Percentiles rank a stretch among this genome's conserved stretches.
Evolutionary conservation across 129 eudicot species (phyloP).

Genomic region (Arctium lappa): DNA sequence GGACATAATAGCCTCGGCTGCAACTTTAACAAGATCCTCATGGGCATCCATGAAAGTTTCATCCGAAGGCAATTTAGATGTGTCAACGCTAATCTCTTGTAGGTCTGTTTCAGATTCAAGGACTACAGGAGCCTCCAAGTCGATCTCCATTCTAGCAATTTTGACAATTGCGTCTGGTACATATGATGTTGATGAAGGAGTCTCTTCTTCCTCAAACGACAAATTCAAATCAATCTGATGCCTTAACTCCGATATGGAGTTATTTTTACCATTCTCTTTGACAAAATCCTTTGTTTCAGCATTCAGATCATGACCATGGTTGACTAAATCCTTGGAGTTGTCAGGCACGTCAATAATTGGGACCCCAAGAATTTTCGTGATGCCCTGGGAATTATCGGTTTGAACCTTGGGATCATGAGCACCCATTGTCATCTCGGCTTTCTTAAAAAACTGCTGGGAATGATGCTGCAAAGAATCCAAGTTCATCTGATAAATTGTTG

Average conservation of each 20-base stretch:
- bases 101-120: conserved; percentile 34
- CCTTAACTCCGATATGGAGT: conserved; percentile 28
- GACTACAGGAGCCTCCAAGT: conserved; percentile 59
- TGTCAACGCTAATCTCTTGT: neutral
- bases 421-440: conserved; percentile 27
- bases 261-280: conserved; percentile 22
- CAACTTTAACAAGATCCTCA: conserved; percentile 46
- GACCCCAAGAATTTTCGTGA: conserved; percentile 35
- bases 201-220: conserved; percentile 53
- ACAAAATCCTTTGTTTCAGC: conserved; percentile 6
- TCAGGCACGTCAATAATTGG: conserved; percentile 24
- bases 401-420: conserved; percentile 12
- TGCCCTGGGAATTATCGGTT: conserved; percentile 1
- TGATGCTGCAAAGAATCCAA: conserved; percentile 58
- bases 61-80: conserved; percentile 6
- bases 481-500: conserved; percentile 46
- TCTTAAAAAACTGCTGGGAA: conserved; percentile 57
- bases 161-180: conserved; percentile 49
- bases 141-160: conserved; percentile 54
- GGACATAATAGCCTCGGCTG: conserved; percentile 66
- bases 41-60: conserved; percentile 7
- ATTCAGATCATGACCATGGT: neutral
- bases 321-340: conserved; percentile 14
- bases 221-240: conserved; percentile 66
- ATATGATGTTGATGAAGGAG: conserved; percentile 28